Percentiles rank a stretch among this genome's conserved stretches.
These are phyloP conservation scores for Magnolia sinica DNA, from an alignment of 164 flowering plant species.

Conservation along the genomic window DNA sequence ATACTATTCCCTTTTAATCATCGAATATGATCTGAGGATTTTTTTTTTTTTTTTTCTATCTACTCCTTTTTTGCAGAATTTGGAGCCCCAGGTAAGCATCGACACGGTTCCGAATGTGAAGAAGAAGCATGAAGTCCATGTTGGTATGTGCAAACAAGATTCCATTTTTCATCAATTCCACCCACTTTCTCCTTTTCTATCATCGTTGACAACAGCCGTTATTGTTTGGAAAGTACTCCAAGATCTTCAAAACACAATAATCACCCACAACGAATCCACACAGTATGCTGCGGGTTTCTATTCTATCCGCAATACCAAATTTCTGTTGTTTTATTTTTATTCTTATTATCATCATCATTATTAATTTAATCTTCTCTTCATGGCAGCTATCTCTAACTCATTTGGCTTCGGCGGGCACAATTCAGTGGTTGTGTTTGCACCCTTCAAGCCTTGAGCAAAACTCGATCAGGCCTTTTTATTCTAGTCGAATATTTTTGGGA, in stretches of 20 bases:
- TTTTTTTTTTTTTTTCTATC: neutral
- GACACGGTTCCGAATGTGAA: constrained; percentile 78
- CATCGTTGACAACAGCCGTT: no score
- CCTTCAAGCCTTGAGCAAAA: constrained; percentile 41
- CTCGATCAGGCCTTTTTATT: neutral
- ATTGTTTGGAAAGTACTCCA: no score
- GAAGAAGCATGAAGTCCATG: constrained; percentile 69
- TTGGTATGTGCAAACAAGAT: constrained; percentile 44
- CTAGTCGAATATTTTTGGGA: neutral
- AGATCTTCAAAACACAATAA: no score
- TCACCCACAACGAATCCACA: neutral
- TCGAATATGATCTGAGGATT: neutral
- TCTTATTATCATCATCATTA: neutral
- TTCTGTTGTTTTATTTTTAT: neutral
- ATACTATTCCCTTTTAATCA: neutral
- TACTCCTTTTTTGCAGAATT: constrained; percentile 32
- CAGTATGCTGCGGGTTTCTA: neutral
- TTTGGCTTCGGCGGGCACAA: constrained; percentile 77
- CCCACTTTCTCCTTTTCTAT: no score
- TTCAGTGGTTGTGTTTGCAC: constrained; percentile 67
- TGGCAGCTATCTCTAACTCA: constrained; percentile 64
- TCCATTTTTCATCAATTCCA: neutral
- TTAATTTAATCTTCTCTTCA: neutral
- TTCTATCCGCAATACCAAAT: neutral
- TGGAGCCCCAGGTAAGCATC: constrained; percentile 59